A percentile compares a stretch with the other conserved stretches of the same genome.
Conservation (phyloP, 768 basidiomycete species). For the Hericium rajendrae region DNA sequence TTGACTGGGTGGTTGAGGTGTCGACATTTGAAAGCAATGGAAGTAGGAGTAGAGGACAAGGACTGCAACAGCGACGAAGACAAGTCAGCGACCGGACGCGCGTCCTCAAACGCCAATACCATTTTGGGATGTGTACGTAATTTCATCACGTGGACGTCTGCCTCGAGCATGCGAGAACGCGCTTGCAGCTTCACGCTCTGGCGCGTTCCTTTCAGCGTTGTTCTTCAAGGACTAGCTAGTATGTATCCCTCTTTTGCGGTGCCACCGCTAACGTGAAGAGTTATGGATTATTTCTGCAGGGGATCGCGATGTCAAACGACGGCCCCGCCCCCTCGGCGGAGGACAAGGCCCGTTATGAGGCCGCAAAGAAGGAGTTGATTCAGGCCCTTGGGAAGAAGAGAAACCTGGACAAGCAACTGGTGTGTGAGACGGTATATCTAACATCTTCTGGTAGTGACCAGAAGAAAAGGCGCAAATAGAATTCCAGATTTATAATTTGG, state of each 20-base stretch:
- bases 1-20: neutral
- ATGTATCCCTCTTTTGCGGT: neutral
- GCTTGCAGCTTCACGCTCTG: neutral
- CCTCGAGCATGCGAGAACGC: neutral
- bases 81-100: slow-evolving; percentile 4
- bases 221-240: neutral
- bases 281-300: slow-evolving; percentile 1
- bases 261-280: neutral
- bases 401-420: slow-evolving; percentile 66
- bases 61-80: neutral
- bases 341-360: slow-evolving; percentile 63
- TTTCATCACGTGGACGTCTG: neutral
- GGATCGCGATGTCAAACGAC: slow-evolving; percentile 27
- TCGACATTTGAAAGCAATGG: slow-evolving; percentile 6
- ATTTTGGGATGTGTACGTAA: neutral
- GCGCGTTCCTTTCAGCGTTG: neutral
- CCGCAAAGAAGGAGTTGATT: slow-evolving; percentile 63
- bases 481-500: slow-evolving; percentile 68
- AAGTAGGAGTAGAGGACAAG: slow-evolving; percentile 2
- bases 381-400: slow-evolving; percentile 70
- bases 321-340: slow-evolving; percentile 41
- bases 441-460: neutral
- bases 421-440: slow-evolving; percentile 24
- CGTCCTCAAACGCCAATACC: slow-evolving; percentile 5
- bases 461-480: slow-evolving; percentile 61